A percentile compares a stretch with the other conserved stretches of the same genome.
phyloP scores from a whole-genome alignment of 306 rosid species.

The Morella rubra region DNA sequence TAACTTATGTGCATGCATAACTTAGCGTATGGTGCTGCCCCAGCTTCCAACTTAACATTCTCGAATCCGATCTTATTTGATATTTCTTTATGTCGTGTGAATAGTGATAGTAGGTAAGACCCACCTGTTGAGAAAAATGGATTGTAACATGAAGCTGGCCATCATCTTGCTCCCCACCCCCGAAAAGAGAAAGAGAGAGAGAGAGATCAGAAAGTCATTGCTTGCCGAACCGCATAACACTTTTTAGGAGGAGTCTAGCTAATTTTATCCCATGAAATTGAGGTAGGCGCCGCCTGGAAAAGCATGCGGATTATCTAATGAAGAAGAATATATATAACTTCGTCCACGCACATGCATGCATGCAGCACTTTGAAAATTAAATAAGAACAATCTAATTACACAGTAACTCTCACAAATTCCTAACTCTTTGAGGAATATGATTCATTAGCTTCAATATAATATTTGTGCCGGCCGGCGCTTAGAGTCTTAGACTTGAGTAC shows the following conservation, averaged over 20 bases:
- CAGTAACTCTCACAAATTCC: not conserved
- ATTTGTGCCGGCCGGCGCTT: not conserved
- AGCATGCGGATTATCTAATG: not conserved
- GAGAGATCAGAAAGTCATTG: slow-evolving; percentile 10
- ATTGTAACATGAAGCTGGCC: no score
- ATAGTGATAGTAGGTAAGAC: no score
- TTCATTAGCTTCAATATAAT: not conserved
- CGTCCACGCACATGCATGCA: not conserved
- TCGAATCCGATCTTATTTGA: no score
- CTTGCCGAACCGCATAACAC: slow-evolving; percentile 23
- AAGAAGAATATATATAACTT: not conserved
- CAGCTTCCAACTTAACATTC: no score
- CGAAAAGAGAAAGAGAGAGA: no score
- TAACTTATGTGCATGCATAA: no score
- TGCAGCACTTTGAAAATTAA: not conserved
- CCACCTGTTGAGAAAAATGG: no score
- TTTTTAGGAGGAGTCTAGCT: not conserved
- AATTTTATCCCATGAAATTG: slow-evolving; percentile 16
- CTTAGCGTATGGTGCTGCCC: no score
- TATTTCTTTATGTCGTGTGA: no score
- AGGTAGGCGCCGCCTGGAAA: slow-evolving; percentile 23
- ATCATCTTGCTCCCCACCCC: no score
- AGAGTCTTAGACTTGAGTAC: not conserved
- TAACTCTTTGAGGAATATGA: not conserved
- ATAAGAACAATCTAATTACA: not conserved